These are phyloP conservation scores for Cyberlindnera bimundalis DNA, from an alignment of 805 yeast genomes.

Conservation along the genomic window DNA sequence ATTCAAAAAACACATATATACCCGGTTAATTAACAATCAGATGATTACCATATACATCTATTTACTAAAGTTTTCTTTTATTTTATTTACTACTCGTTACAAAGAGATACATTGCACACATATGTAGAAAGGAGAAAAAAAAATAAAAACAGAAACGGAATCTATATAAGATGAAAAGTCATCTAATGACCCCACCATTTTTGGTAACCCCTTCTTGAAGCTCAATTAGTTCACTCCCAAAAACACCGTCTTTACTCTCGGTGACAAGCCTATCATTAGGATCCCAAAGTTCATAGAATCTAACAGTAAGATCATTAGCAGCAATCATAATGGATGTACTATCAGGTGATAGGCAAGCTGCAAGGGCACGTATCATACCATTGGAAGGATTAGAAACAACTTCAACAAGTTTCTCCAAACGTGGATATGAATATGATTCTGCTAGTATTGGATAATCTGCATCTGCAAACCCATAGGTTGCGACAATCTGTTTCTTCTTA, in stretches of 20 bases:
- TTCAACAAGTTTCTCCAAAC: conserved; percentile 43
- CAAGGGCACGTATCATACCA: conserved; percentile 49
- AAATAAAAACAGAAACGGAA: too few species aligned
- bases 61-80: too few species aligned
- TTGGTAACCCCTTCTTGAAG: conserved; percentile 50
- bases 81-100: too few species aligned
- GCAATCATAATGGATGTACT: conserved; percentile 64
- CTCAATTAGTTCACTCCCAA: conserved; percentile 57
- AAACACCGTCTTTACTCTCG: conserved; percentile 38
- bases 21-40: too few species aligned
- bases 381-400: conserved; percentile 41
- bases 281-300: conserved; percentile 75
- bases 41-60: too few species aligned
- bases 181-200: conserved; percentile 29
- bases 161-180: too few species aligned
- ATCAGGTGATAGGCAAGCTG: conserved; percentile 68
- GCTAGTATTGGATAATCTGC: conserved; percentile 48
- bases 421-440: conserved; percentile 65
- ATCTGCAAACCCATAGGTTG: conserved; percentile 79
- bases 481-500: conserved; percentile 59
- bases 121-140: too few species aligned
- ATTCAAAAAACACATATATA: not conserved
- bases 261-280: conserved; percentile 11
- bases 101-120: too few species aligned
- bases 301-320: conserved; percentile 71